phyloP scores from a whole-genome alignment of 1,139 yeast genomes.

The Blastobotrys indianensis region DNA sequence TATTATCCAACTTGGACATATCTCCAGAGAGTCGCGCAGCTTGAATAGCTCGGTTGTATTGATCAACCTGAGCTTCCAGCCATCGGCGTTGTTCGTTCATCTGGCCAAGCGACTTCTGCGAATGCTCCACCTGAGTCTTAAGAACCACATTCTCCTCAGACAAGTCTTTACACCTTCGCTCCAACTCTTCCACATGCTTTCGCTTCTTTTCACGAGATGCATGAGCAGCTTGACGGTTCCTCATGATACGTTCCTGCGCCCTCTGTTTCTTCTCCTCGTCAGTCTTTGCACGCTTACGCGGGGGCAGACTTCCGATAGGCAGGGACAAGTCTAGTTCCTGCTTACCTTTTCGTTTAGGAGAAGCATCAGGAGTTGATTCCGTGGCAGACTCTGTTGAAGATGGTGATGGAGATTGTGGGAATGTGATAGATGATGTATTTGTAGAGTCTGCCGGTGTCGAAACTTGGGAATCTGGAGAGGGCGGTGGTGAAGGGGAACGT shows the following conservation, averaged over 20 bases:
- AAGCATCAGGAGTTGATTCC: too few species aligned
- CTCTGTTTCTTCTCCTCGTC: slow-evolving; percentile 97
- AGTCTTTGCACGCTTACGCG: slow-evolving; percentile 93
- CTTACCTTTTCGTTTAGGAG: slow-evolving; percentile 2
- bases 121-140: slow-evolving; percentile 13
- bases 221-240: slow-evolving; percentile 96
- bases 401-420: too few species aligned
- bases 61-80: slow-evolving; percentile 27
- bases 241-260: slow-evolving; percentile 80
- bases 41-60: slow-evolving; percentile 25
- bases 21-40: slow-evolving; percentile 31
- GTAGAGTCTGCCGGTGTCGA: too few species aligned
- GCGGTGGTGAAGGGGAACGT: slow-evolving; percentile 1
- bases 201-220: slow-evolving; percentile 96
- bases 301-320: slow-evolving; percentile 58
- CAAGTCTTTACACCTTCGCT: slow-evolving; percentile 38
- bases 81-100: slow-evolving; percentile 25
- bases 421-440: too few species aligned
- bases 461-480: neutral
- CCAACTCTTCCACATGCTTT: slow-evolving; percentile 81
- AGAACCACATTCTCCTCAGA: slow-evolving; percentile 29
- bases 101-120: slow-evolving; percentile 20
- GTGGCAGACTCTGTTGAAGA: too few species aligned
- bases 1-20: slow-evolving; percentile 23
- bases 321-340: slow-evolving; percentile 30